These are phyloP conservation scores for Casaregolazyma suthepensis DNA, from an alignment of 1,139 yeast species.

Conservation along the genomic window DNA sequence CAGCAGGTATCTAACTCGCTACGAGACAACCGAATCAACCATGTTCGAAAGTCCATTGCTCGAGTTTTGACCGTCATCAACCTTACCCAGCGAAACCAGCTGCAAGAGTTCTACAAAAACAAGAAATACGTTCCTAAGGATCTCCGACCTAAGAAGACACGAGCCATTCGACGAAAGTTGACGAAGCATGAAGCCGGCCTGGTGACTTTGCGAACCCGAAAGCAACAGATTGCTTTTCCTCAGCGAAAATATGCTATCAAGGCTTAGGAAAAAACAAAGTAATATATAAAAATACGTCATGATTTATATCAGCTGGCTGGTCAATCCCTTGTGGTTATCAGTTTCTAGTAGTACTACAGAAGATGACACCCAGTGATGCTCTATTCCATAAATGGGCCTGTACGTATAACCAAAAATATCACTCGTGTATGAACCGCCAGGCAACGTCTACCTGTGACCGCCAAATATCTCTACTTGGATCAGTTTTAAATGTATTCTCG, in stretches of 20 bases:
- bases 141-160: slow-evolving; percentile 98
- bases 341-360: no score
- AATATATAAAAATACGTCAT: slow-evolving; percentile 6
- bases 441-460: no score
- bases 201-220: slow-evolving; percentile 84
- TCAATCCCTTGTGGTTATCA: no score
- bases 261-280: slow-evolving; percentile 53
- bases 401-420: no score
- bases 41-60: slow-evolving; percentile 98
- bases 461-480: no score
- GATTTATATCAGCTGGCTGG: no score
- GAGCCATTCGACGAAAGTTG: slow-evolving; percentile 98
- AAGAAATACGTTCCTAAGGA: slow-evolving; percentile 98
- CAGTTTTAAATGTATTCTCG: no score
- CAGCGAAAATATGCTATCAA: slow-evolving; percentile 97
- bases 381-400: no score
- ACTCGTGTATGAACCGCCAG: no score
- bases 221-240: slow-evolving; percentile 94
- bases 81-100: slow-evolving; percentile 94
- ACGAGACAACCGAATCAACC: slow-evolving; percentile 67
- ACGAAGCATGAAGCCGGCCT: slow-evolving; percentile 78
- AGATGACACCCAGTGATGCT: no score
- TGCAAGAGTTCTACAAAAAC: slow-evolving; percentile 88
- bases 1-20: slow-evolving; percentile 56
- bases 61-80: slow-evolving; percentile 95